These are phyloP conservation scores for Hypomyces perniciosus DNA, from an alignment of 2,329 filamentous ascomycete species.

Conservation along the genomic window DNA sequence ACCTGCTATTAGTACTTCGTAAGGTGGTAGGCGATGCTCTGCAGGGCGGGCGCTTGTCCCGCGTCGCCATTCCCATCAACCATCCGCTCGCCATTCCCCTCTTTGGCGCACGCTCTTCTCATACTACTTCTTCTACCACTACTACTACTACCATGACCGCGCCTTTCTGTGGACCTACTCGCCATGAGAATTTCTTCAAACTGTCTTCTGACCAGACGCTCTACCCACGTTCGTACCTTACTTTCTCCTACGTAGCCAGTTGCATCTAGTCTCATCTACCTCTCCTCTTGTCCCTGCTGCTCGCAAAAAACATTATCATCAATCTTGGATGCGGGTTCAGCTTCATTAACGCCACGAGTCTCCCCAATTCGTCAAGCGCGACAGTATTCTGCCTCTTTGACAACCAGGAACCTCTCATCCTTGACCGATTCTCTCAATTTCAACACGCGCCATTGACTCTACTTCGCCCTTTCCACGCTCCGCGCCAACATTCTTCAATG, in stretches of 20 bases:
- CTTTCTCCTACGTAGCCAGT: no score
- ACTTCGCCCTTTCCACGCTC: conserved; percentile 7
- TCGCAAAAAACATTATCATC: no score
- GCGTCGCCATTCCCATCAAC: not conserved
- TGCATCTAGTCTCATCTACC: no score
- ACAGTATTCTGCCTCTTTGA: not conserved
- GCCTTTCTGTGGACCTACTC: not conserved
- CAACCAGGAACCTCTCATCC: not conserved
- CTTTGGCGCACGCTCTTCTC: not conserved
- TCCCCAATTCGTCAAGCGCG: not conserved
- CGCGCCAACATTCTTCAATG: conserved; percentile 38
- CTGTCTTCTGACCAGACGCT: no score
- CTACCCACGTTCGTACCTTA: no score
- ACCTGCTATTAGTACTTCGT: no score
- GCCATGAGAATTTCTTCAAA: not conserved
- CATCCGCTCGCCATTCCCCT: not conserved
- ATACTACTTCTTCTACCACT: no score
- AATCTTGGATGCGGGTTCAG: no score
- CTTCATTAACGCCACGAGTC: not conserved
- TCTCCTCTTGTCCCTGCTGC: no score
- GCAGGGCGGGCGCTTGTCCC: not conserved
- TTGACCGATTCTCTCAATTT: not conserved
- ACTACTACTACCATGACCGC: not conserved
- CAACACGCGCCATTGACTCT: not conserved
- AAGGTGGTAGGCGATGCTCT: not conserved